Percentiles rank a stretch among this genome's conserved stretches.
Conservation (phyloP, 441 rosid genomes). For the Corymbia citriodora region DNA sequence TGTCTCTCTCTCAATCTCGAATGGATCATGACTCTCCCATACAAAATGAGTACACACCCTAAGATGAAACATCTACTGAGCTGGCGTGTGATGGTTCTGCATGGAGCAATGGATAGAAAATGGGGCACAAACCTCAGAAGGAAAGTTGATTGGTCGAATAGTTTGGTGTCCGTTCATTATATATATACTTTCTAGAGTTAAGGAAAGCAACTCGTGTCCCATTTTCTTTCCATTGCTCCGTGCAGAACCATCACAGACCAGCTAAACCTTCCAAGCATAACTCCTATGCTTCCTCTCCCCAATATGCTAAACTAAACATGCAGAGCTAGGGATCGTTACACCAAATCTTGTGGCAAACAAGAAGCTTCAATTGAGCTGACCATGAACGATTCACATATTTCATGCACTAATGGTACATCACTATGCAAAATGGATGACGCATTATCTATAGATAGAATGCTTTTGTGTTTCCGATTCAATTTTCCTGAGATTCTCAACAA, state of each 20-base stretch:
- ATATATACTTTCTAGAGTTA: background rate
- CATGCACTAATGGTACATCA: background rate
- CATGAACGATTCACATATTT: background rate
- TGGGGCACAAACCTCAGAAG: background rate
- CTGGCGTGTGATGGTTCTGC: background rate
- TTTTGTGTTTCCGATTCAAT: conserved; percentile 44
- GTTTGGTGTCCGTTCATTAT: background rate
- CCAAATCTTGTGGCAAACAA: background rate
- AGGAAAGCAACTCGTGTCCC: background rate
- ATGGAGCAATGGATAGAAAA: background rate
- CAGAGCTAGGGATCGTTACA: background rate
- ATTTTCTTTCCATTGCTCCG: background rate
- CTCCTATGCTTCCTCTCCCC: background rate
- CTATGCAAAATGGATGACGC: background rate
- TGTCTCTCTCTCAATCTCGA: background rate
- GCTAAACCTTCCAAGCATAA: background rate
- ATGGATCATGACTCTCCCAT: background rate
- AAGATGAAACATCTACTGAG: background rate
- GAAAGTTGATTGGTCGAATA: background rate
- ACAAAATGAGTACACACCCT: background rate
- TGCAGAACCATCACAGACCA: background rate
- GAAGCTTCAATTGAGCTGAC: background rate
- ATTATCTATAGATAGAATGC: conserved; percentile 23
- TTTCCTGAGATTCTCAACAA: conserved; percentile 48
- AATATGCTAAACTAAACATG: background rate